Evolutionary conservation across 2,329 filamentous ascomycete genomes (phyloP).

Genomic region (Hymenoscyphus linearis): DNA sequence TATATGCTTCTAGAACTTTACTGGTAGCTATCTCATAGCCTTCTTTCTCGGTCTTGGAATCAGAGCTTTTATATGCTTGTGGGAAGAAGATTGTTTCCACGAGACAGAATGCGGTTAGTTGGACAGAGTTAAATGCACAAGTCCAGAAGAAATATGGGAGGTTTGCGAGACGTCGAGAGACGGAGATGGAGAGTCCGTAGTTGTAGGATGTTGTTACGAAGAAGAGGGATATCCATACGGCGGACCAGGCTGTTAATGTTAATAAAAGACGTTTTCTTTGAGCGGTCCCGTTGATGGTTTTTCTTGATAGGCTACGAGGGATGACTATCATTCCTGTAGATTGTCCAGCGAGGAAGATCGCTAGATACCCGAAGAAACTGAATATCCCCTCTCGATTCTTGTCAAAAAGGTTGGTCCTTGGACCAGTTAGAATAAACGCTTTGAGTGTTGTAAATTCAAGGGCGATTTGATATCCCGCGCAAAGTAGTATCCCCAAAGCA

Average conservation of each 20-base stretch:
- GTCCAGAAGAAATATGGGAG: slow-evolving; percentile 93
- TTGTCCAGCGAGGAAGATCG: slow-evolving; percentile 89
- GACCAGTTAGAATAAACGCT: slow-evolving; percentile 75
- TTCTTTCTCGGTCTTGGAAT: slow-evolving; percentile 53
- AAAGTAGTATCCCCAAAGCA: slow-evolving; percentile 64
- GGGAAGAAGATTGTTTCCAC: slow-evolving; percentile 79
- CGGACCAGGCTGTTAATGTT: slow-evolving; percentile 59
- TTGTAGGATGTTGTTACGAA: slow-evolving; percentile 60
- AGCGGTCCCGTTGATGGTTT: slow-evolving; percentile 37
- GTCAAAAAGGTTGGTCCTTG: slow-evolving; percentile 71
- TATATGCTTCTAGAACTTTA: slow-evolving; percentile 74
- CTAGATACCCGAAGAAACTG: slow-evolving; percentile 87
- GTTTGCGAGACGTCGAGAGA: slow-evolving; percentile 88
- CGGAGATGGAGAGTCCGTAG: slow-evolving; percentile 67
- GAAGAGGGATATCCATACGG: slow-evolving; percentile 67
- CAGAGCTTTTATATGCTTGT: slow-evolving; percentile 50
- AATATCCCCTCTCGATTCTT: slow-evolving; percentile 96
- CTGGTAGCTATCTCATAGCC: slow-evolving; percentile 69
- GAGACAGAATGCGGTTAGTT: slow-evolving; percentile 71
- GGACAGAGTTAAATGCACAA: slow-evolving; percentile 81
- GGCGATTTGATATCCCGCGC: slow-evolving; percentile 64
- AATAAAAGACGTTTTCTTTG: slow-evolving; percentile 55
- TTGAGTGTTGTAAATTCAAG: slow-evolving; percentile 77
- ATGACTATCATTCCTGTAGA: slow-evolving; percentile 76
- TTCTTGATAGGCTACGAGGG: slow-evolving; percentile 48